Evolutionary conservation across 805 yeast genomes (phyloP).

Genomic region (Metschnikowia hibisci): DNA sequence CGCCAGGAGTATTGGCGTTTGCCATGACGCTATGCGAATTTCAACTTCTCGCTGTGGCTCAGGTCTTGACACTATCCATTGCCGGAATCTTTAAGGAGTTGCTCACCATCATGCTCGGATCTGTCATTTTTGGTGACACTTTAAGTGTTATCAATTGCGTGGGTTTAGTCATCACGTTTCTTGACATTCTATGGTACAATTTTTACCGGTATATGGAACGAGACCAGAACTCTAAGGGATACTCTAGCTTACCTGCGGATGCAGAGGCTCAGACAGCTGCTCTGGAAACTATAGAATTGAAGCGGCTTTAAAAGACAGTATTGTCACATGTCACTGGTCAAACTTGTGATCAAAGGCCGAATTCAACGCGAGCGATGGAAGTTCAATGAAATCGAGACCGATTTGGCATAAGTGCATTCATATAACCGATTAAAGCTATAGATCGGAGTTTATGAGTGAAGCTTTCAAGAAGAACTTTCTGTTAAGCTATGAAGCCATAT

Average conservation of each 20-base stretch:
- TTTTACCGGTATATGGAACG: conserved; percentile 46
- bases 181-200: conserved; percentile 83
- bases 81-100: conserved; percentile 94
- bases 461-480: no score
- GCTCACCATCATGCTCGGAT: conserved; percentile 70
- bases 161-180: conserved; percentile 72
- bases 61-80: conserved; percentile 79
- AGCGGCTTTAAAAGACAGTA: conserved; percentile 13
- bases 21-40: conserved; percentile 88
- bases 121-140: conserved; percentile 68
- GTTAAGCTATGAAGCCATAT: no score
- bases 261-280: conserved; percentile 7
- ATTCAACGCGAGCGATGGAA: no score
- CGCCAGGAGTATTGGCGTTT: conserved; percentile 87
- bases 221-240: conserved; percentile 10
- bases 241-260: conserved; percentile 10
- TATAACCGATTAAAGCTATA: no score
- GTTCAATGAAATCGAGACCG: no score
- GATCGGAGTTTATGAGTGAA: no score
- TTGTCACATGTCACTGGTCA: no score
- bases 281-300: conserved; percentile 14
- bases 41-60: conserved; percentile 73
- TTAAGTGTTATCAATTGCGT: conserved; percentile 62
- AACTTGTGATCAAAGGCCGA: no score
- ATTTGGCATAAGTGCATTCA: no score